Conservation (phyloP, 1,139 yeast genomes). For the Saccharomyces hybrid region DNA sequence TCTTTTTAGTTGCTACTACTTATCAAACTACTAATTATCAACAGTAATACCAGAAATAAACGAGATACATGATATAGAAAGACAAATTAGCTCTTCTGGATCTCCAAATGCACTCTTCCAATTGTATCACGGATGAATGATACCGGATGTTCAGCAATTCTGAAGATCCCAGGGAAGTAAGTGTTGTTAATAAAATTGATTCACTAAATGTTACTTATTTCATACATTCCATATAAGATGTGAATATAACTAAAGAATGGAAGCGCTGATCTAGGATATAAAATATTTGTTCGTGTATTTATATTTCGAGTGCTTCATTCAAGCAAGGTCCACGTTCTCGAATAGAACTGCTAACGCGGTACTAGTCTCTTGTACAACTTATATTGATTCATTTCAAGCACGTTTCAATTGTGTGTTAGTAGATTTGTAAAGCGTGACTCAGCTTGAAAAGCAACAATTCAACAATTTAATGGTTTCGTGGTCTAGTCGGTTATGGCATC, state of each 20-base stretch:
- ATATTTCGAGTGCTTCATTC: background rate
- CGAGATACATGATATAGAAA: background rate
- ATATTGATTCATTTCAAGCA: background rate
- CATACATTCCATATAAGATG: background rate
- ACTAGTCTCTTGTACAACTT: background rate
- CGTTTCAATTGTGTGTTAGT: background rate
- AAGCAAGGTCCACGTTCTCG: background rate
- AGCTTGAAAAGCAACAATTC: background rate
- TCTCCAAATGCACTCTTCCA: background rate
- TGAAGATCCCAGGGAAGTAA: background rate
- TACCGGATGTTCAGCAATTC: background rate
- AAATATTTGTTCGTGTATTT: background rate
- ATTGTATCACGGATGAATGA: background rate
- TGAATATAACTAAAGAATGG: background rate
- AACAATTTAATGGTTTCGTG: slow-evolving; percentile 48
- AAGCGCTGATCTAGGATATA: background rate
- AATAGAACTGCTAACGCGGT: background rate
- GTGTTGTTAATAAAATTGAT: background rate
- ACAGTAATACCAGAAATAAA: background rate
- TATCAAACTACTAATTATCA: background rate
- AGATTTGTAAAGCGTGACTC: background rate
- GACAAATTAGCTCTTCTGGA: background rate
- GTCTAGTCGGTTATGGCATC: slow-evolving; percentile 99
- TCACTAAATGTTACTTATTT: background rate
- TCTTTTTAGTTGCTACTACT: background rate